phyloP scores from a whole-genome alignment of 306 rosid species.

The Quercus suber region DNA sequence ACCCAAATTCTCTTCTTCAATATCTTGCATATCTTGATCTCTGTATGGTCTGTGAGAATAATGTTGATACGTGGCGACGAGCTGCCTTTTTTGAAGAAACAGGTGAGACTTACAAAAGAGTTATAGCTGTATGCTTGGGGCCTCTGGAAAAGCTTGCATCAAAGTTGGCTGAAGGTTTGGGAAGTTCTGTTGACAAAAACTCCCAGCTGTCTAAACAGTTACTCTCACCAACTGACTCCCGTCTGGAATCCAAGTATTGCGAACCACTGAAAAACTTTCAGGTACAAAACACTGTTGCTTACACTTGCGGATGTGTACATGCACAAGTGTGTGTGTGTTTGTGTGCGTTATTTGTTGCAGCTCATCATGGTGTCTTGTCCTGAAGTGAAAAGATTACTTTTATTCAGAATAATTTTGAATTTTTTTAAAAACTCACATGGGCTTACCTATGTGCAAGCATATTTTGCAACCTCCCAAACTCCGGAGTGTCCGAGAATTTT shows the following conservation, averaged over 20 bases:
- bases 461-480: neutral
- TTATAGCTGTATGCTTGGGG: constrained; percentile 70
- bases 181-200: constrained; percentile 46
- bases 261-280: constrained; percentile 68
- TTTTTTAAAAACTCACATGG: neutral
- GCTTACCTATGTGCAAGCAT: neutral
- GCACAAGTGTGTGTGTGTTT: neutral
- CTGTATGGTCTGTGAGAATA: constrained; percentile 88
- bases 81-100: constrained; percentile 98
- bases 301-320: neutral
- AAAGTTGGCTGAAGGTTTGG: constrained; percentile 59
- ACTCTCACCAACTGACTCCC: constrained; percentile 58
- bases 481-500: neutral
- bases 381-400: neutral
- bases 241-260: constrained; percentile 39
- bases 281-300: constrained; percentile 35
- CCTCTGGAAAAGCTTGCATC: constrained; percentile 82
- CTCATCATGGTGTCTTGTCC: neutral
- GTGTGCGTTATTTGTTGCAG: neutral
- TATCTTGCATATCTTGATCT: constrained; percentile 97
- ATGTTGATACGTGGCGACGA: constrained; percentile 88
- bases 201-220: constrained; percentile 66
- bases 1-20: constrained; percentile 72
- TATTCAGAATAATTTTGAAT: neutral
- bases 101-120: constrained; percentile 87